A percentile compares a stretch with the other conserved stretches of the same genome.
phyloP scores from a whole-genome alignment of 2,329 filamentous ascomycete genomes.

The Teratosphaeria viscida region DNA sequence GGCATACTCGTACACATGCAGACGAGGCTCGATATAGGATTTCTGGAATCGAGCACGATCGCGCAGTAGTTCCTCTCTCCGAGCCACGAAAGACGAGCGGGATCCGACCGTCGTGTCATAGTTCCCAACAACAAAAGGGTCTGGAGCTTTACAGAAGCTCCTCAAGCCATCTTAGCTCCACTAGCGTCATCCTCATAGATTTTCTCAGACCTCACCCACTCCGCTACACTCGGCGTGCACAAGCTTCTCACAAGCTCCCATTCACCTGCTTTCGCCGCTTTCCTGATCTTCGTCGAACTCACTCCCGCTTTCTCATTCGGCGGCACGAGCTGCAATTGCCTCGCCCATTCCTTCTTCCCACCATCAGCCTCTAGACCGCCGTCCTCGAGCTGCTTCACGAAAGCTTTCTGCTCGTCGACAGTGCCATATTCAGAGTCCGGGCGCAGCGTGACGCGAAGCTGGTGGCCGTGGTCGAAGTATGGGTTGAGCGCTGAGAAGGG shows the following conservation, averaged over 20 bases:
- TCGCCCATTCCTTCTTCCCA: constrained; percentile 48
- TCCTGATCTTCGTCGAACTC: constrained; percentile 53
- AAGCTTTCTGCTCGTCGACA: constrained; percentile 44
- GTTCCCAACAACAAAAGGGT: neutral
- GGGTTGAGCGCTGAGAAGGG: constrained; percentile 47
- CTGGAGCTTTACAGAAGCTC: neutral
- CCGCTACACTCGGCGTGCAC: constrained; percentile 47
- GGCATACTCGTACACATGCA: neutral
- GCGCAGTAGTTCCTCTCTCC: neutral
- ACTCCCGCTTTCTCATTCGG: constrained; percentile 38
- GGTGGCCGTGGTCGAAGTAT: constrained; percentile 51
- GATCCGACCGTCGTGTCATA: neutral
- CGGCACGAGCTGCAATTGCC: constrained; percentile 49
- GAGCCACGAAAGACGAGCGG: neutral
- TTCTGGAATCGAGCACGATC: neutral
- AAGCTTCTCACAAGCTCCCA: constrained; percentile 41
- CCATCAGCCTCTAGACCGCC: constrained; percentile 43
- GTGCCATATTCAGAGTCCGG: constrained; percentile 51
- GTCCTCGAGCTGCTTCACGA: constrained; percentile 40
- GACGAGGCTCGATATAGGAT: neutral
- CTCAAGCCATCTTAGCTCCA: constrained; percentile 23
- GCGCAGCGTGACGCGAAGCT: constrained; percentile 54
- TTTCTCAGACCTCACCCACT: constrained; percentile 46
- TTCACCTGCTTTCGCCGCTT: constrained; percentile 40
- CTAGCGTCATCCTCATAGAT: constrained; percentile 41